Conservation (phyloP, 768 basidiomycete species). For the Trametes elegans region DNA sequence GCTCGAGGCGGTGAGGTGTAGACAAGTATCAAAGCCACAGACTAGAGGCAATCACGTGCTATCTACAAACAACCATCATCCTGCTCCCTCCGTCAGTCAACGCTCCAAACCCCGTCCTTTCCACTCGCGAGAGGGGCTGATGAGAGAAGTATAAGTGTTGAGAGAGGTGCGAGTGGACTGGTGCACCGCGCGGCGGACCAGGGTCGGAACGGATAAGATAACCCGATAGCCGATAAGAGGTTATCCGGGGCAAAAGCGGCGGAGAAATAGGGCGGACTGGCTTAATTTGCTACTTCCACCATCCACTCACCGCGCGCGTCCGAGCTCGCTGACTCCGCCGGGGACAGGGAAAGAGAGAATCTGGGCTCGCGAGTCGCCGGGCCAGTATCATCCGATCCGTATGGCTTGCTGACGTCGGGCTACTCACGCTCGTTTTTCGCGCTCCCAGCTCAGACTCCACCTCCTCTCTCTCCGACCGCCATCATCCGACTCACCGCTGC, state of each 20-base stretch:
- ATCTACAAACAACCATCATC: too few relatives aligned
- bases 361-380: not conserved
- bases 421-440: not conserved
- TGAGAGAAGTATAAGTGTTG: too few relatives aligned
- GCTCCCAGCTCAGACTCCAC: not conserved
- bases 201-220: not conserved
- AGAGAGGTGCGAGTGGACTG: too few relatives aligned
- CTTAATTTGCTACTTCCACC: not conserved
- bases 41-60: too few relatives aligned
- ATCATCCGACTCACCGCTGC: not conserved
- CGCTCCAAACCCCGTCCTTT: too few relatives aligned
- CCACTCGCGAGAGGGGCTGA: too few relatives aligned
- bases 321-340: slow-evolving; percentile 2
- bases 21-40: too few relatives aligned
- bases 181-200: not conserved
- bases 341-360: not conserved
- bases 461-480: not conserved
- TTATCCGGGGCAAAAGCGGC: slow-evolving; percentile 4
- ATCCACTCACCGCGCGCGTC: not conserved
- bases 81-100: too few relatives aligned
- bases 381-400: not conserved
- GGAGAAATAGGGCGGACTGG: not conserved
- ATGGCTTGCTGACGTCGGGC: not conserved
- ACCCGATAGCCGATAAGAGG: slow-evolving; percentile 4
- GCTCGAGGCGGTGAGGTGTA: too few relatives aligned